Percentiles rank a stretch among this genome's conserved stretches.
Evolutionary conservation across 306 rosid genomes (phyloP).

Genomic region (Leucaena leucocephala): DNA sequence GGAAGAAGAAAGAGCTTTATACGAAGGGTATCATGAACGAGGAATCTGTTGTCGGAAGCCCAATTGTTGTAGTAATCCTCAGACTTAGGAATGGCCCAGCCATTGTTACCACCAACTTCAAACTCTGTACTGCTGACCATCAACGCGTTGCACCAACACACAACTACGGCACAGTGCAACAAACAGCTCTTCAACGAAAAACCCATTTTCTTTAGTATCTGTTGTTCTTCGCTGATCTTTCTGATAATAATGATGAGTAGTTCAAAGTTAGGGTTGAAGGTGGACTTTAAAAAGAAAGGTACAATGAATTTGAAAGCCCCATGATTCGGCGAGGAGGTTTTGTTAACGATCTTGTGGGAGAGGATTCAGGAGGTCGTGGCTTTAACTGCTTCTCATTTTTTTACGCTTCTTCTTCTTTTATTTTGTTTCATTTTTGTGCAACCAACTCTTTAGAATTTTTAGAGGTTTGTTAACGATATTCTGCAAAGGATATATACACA

Average conservation of each 20-base stretch:
- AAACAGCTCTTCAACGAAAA: constrained; percentile 27
- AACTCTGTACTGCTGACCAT: constrained; percentile 47
- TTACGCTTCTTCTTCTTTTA: not conserved
- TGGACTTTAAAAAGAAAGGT: constrained; percentile 43
- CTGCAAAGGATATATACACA: no score
- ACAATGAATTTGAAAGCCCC: not conserved
- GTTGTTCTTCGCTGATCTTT: not conserved
- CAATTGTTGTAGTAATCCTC: constrained; percentile 61
- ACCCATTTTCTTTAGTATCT: constrained; percentile 37
- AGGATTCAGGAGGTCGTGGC: constrained; percentile 49
- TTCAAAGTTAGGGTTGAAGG: not conserved
- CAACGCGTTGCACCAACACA: constrained; percentile 27
- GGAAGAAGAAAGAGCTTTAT: not conserved
- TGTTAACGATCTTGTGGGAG: constrained; percentile 48
- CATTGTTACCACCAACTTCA: constrained; percentile 60
- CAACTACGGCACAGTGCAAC: constrained; percentile 37
- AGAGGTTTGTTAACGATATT: no score
- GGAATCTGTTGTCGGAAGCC: constrained; percentile 80
- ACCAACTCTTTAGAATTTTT: no score
- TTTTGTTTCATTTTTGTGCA: no score
- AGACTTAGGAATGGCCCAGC: constrained; percentile 69
- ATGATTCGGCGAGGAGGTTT: constrained; percentile 6
- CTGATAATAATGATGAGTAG: not conserved
- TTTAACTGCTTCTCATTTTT: constrained; percentile 26
- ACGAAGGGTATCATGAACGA: constrained; percentile 62